Base-by-base conservation (phyloP, 1,284 basidiomycete species). In the Pisolithus thermaeus region DNA sequence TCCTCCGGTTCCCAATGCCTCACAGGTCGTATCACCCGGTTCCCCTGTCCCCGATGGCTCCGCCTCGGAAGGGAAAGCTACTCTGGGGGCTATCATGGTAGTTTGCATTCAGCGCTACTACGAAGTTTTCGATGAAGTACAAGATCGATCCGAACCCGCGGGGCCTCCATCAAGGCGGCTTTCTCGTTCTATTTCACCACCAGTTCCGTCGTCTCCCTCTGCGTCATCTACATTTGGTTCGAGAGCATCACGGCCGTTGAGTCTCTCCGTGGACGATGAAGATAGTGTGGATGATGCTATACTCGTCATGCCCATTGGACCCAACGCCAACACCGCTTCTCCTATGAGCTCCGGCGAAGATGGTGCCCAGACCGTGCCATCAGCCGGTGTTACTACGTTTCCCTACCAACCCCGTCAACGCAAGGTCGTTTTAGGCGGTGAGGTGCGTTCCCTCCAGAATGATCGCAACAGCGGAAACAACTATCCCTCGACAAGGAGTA, bases 61-160 rank as follows among this genome's bases (percentile, higher is more conserved):
- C 6, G 58, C 57, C 47, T 46, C 56, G 25, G 75, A 79, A 58
- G 74, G 74, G 46, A 71, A 68, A 54, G 82, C 80, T 9, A 90
- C 87, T 1, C 71, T 92, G 0, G 89, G 89, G 3, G 73, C 76
- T 49, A 71, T 92, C 46, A 72, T 92, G 64, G 83, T 84, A 60
- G 69, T 89, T 36, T 91, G 87, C 66, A 90, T 92, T 52, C 79
- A 87, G 59, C 78, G 80, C 41, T 92, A 91, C 64, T 91, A 86
- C 64, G 90, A 92, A 64, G 73, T 92, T 32, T 92, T 92, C 61
- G 89, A 92, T 61, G 87, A 91, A 58, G 68, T 84, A 18, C 70
- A 66, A 52, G 89, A 90, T 67, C 77, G 81, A 18, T 77, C 74
- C 50, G 87, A 89, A 59, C 81, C 82, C 2, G 57, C 80, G 18